phyloP scores from a whole-genome alignment of 306 rosid genomes.

The Sechiopsis laciniata region DNA sequence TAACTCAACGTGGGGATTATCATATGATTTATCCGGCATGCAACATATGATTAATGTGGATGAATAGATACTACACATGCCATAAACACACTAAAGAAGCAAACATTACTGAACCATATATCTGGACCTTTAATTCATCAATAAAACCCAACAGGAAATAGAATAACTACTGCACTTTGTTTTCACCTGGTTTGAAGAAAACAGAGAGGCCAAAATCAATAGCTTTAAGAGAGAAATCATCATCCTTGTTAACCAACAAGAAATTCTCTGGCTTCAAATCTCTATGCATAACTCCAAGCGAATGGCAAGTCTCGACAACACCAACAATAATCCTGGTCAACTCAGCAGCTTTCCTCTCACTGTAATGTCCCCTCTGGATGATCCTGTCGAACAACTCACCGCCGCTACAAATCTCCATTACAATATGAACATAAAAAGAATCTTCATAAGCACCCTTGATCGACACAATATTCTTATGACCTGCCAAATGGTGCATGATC shows the following conservation, averaged over 20 bases:
- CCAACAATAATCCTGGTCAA: conserved; percentile 67
- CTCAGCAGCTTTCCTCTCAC: conserved; percentile 68
- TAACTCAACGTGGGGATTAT: conserved; percentile 2
- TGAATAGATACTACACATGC: background rate
- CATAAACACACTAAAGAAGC: background rate
- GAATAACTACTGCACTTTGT: background rate
- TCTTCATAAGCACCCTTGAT: conserved; percentile 78
- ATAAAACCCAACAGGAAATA: background rate
- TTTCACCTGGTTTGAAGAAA: conserved; percentile 68
- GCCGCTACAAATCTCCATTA: conserved; percentile 68
- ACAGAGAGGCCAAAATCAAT: conserved; percentile 78
- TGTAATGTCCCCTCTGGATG: conserved; percentile 70
- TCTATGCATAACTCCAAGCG: conserved; percentile 76
- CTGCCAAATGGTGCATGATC: conserved; percentile 75
- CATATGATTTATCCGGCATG: conserved; percentile 9
- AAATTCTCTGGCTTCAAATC: conserved; percentile 78
- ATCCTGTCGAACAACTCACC: conserved; percentile 76
- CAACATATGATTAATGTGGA: background rate
- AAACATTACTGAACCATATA: background rate
- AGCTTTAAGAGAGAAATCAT: conserved; percentile 76
- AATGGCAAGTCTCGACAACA: conserved; percentile 71
- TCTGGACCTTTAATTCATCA: background rate
- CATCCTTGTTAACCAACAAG: conserved; percentile 64
- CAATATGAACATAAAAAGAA: conserved; percentile 62
- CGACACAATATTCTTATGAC: conserved; percentile 62